phyloP scores from a whole-genome alignment of 2,329 filamentous ascomycete species.

The Didymella keratinophila region DNA sequence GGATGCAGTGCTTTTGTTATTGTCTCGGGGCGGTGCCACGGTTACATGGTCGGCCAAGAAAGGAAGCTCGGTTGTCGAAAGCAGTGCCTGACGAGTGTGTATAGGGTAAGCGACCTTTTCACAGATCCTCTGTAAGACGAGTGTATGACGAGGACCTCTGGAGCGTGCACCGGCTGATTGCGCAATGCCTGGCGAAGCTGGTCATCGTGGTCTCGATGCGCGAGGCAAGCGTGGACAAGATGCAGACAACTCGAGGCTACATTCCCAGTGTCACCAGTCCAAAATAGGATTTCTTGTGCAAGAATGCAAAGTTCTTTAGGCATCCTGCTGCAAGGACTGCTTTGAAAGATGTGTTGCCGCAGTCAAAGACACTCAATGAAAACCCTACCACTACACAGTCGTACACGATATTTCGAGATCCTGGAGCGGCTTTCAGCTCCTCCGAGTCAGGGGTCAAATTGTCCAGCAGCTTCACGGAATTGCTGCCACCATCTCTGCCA shows the following conservation, averaged over 20 bases:
- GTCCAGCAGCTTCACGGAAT: background rate
- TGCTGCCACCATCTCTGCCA: background rate
- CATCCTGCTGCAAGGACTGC: background rate
- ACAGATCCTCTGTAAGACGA: background rate
- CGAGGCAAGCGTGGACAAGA: background rate
- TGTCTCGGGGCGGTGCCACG: constrained; percentile 14
- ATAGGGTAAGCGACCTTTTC: background rate
- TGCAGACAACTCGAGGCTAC: background rate
- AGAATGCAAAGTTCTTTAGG: background rate
- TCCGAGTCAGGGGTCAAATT: constrained; percentile 2
- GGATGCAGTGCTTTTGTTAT: background rate
- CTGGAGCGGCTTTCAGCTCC: background rate
- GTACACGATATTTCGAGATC: background rate
- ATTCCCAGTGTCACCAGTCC: background rate
- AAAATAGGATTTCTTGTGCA: background rate
- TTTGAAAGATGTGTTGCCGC: background rate
- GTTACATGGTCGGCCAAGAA: constrained; percentile 19
- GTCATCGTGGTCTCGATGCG: background rate
- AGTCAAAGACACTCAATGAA: background rate
- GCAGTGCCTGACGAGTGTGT: background rate
- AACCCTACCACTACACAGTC: background rate
- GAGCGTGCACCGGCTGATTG: background rate
- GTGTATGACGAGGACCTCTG: background rate
- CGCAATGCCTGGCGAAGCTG: background rate
- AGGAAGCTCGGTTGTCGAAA: constrained; percentile 10